Evolutionary conservation across 441 rosid species (phyloP).

Genomic region (Corymbia citriodora): DNA sequence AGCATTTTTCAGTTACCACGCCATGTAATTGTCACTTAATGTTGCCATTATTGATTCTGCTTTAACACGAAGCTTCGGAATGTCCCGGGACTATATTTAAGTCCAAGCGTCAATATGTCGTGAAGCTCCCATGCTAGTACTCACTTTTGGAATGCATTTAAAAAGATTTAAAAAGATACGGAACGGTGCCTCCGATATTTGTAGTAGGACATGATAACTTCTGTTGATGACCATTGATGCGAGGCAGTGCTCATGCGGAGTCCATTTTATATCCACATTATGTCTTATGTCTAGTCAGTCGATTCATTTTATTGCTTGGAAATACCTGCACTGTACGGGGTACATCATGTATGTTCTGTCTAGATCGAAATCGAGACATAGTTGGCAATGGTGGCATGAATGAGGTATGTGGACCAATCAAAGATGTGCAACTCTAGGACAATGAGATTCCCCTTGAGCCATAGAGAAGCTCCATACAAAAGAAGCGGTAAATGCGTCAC

Average conservation of each 20-base stretch:
- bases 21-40: background rate
- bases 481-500: background rate
- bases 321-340: background rate
- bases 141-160: background rate
- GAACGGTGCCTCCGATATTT: background rate
- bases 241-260: background rate
- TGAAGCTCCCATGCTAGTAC: background rate
- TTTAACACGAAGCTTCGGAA: background rate
- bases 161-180: background rate
- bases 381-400: background rate
- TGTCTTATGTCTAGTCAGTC: background rate
- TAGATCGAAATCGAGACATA: background rate
- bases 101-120: background rate
- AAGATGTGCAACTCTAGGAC: background rate
- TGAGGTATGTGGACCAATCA: background rate
- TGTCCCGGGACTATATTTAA: background rate
- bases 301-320: background rate
- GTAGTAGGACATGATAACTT: background rate
- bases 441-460: background rate
- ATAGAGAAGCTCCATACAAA: background rate
- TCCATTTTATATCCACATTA: background rate
- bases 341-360: background rate
- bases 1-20: background rate
- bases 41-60: background rate
- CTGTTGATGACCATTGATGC: background rate